Evolutionary conservation across 805 yeast genomes (phyloP), one percentile per base, ranked within the genome.

Genomic region (Ogataea saltuana): DNA sequence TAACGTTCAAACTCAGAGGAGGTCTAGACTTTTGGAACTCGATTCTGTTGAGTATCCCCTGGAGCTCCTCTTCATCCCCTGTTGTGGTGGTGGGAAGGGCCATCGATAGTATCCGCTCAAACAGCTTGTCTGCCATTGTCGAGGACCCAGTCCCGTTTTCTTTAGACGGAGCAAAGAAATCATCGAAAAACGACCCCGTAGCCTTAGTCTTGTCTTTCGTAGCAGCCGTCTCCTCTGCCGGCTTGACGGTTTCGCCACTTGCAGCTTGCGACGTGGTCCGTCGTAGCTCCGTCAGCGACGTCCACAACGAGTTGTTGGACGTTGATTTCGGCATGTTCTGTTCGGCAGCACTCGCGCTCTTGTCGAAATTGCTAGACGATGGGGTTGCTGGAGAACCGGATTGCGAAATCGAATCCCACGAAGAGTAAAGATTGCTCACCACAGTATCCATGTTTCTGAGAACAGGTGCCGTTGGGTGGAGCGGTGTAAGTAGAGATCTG

Each of bases 101-200:
- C 81, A 86, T 78, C 17, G 80, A 69, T 6, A 88, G 65, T 38
- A 87, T 67, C 55, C 81, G 76, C 55, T 88, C 96, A 51, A 88
- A 75, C 42, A 88, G 63, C 42, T 81, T 82, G 52, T 88, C 95
- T 0, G 86, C 72, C 57, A 85, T 56, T 10, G 54, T 38, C 2
- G 50, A 33, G 3, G 51, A 27, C 11, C 41, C 39, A n/a, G 44
- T 8, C 4, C 35, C 31, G 16, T 27, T 22, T 21, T 48, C 49
- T 13, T 46, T 49, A 12, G 55, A 41, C n/a, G 42, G 21, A 23
- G 38, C 17, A 27, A 50, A 54, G 16, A 55, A 42, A n/a, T 54
- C 60, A 33, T 52, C 55, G 42, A 54, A 52, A 27, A 52, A 52
- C 6, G 58, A 54, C 22, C 43, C 29, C 9, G 54, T 32, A 1